Conservation (phyloP, 2,329 filamentous ascomycete species). For the Alternaria rosae region DNA sequence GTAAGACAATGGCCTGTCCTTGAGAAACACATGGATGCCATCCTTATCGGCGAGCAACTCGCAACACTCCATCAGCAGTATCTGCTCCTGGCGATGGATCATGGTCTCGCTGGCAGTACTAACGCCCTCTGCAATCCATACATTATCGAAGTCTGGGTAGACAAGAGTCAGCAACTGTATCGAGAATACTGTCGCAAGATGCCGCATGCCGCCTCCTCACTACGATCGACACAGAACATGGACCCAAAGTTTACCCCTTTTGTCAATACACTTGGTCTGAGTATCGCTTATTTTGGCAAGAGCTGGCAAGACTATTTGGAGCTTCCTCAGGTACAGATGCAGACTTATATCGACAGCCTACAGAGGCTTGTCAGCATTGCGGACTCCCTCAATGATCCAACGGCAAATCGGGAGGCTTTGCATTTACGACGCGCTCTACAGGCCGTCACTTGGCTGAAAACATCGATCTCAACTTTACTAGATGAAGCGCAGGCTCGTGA, state of each 20-base stretch:
- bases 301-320: slow-evolving; percentile 40
- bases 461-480: slow-evolving; percentile 14
- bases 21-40: slow-evolving; percentile 32
- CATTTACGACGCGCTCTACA: slow-evolving; percentile 24
- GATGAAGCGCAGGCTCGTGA: slow-evolving; percentile 29
- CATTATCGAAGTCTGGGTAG: slow-evolving; percentile 34
- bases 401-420: slow-evolving; percentile 11
- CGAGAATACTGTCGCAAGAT: slow-evolving; percentile 33
- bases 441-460: slow-evolving; percentile 21
- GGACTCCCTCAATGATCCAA: neutral
- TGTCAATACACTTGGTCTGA: slow-evolving; percentile 36
- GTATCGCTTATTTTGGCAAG: slow-evolving; percentile 31
- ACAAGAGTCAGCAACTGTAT: slow-evolving; percentile 27
- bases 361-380: slow-evolving; percentile 20
- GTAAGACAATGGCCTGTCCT: slow-evolving; percentile 37
- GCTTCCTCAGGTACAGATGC: slow-evolving; percentile 34
- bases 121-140: slow-evolving; percentile 27
- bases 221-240: slow-evolving; percentile 27
- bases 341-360: slow-evolving; percentile 28
- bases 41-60: slow-evolving; percentile 29
- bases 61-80: slow-evolving; percentile 26
- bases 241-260: slow-evolving; percentile 37
- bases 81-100: slow-evolving; percentile 29
- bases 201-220: slow-evolving; percentile 34
- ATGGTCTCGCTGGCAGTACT: slow-evolving; percentile 17